phyloP scores from a whole-genome alignment of 1,284 basidiomycete genomes.

The Fomitopsis schrenkii region DNA sequence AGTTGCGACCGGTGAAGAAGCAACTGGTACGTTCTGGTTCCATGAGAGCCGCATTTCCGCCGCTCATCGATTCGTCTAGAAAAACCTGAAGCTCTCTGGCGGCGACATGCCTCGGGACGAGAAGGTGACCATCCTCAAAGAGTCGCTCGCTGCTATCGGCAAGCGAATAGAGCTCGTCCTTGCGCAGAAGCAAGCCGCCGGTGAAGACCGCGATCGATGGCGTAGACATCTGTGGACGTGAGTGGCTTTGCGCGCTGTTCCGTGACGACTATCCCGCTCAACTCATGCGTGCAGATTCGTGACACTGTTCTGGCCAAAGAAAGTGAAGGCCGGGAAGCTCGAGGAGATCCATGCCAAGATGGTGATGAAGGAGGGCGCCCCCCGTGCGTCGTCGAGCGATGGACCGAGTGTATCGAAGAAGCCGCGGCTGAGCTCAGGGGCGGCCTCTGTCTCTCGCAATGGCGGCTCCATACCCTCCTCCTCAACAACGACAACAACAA shows the following conservation, averaged over 20 bases:
- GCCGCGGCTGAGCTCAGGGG: constrained; percentile 22
- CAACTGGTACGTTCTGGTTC: constrained; percentile 65
- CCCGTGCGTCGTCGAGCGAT: constrained; percentile 25
- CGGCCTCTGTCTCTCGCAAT: constrained; percentile 15
- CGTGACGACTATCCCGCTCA: neutral
- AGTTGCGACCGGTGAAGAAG: constrained; percentile 94
- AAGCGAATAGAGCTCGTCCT: constrained; percentile 88
- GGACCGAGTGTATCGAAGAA: constrained; percentile 25
- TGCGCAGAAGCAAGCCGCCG: constrained; percentile 68
- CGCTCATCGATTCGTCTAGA: constrained; percentile 41
- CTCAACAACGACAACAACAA: constrained; percentile 22
- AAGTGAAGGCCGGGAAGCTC: constrained; percentile 87
- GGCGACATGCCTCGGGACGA: constrained; percentile 91
- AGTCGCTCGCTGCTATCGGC: constrained; percentile 93
- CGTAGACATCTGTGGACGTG: constrained; percentile 94
- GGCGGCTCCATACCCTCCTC: constrained; percentile 19
- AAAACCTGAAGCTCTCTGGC: constrained; percentile 90
- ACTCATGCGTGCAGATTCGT: constrained; percentile 60
- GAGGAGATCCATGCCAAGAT: constrained; percentile 94
- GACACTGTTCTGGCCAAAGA: constrained; percentile 96
- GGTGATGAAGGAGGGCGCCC: constrained; percentile 69
- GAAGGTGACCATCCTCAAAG: constrained; percentile 94
- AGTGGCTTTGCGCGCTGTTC: constrained; percentile 33
- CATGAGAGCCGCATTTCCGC: neutral
- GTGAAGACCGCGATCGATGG: constrained; percentile 83